Evolutionary conservation across 176 grass and related monocot genomes (phyloP), one percentile per base, ranked within the genome.

Genomic region (Avena sativa): DNA sequence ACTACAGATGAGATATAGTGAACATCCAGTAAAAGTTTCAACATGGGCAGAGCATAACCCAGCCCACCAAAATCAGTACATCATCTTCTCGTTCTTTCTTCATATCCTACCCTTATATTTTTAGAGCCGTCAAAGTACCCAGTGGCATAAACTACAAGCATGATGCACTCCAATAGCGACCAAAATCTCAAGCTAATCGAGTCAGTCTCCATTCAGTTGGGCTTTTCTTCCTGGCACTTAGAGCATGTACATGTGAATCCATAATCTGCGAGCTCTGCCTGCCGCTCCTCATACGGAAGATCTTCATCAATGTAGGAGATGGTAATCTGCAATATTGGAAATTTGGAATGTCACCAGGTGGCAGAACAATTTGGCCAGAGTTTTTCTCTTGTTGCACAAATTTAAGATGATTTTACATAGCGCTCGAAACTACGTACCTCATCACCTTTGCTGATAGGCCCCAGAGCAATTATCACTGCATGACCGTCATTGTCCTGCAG

Each of bases 281-380:
- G 97, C 90, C 97, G 92, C 68, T 98, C 87, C 51, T 94, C 85
- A 3, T 91, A 96, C 0, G 88, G 75, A 82, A 85, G 89, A 72
- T 98, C 97, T 32, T 98, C 97, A 68, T 98, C 94, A 5, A 98
- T 96, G 66, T 98, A 98, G 69, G 97, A 96, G 26, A 98, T 91
- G 13, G 90, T 96, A 80, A 98, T 88, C 97, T 98, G 78, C 13
- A 85, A 79, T n/a, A 6, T 8, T 0, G 13, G 23, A 72, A 72
- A 60, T 9, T 21, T 38, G 51, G 7, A 4, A 43, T 12, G 19
- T 84, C 56, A 78, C 77, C 34, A 80, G 6, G 23, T 20, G 10
- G 49, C 25, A 69, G 16, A 74, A 34, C 26, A 69, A 11, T 12
- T 25, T 71, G 30, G 28, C 23, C 56, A 72, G 19, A 28, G 20